A percentile compares a stretch with the other conserved stretches of the same genome.
Conservation (phyloP, 2,329 filamentous ascomycete genomes). For the Verticillium nubilum region DNA sequence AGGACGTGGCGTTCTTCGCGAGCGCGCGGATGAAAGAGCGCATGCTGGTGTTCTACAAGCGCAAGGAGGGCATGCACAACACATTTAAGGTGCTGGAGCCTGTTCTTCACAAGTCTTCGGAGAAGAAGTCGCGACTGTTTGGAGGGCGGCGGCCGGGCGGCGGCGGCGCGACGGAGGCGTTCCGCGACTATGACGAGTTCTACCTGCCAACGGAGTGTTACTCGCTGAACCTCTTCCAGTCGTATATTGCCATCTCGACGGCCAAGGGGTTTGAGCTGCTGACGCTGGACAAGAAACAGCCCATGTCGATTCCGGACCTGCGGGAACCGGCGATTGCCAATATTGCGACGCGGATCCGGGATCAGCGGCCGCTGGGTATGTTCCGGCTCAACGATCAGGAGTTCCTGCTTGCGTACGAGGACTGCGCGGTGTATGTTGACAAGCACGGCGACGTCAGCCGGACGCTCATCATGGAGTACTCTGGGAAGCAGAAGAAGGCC, state of each 20-base stretch:
- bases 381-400: constrained; percentile 89
- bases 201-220: constrained; percentile 96
- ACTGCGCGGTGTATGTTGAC: constrained; percentile 96
- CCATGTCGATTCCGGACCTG: constrained; percentile 88
- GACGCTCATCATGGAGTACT: constrained; percentile 96
- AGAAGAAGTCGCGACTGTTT: constrained; percentile 70
- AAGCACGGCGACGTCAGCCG: constrained; percentile 95
- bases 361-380: constrained; percentile 88
- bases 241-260: constrained; percentile 85
- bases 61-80: constrained; percentile 84
- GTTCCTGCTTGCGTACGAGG: constrained; percentile 89
- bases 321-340: constrained; percentile 72
- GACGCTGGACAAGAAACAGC: constrained; percentile 94
- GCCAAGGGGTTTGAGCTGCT: constrained; percentile 92
- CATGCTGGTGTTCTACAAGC: constrained; percentile 93
- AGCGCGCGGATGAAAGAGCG: constrained; percentile 97
- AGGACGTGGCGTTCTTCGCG: constrained; percentile 95
- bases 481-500: constrained; percentile 77
- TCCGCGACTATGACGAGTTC: constrained; percentile 98
- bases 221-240: constrained; percentile 93
- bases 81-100: constrained; percentile 97
- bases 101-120: constrained; percentile 85
- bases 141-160: constrained; percentile 51
- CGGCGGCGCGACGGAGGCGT: constrained; percentile 80
- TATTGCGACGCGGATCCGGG: constrained; percentile 77